Base-by-base conservation (phyloP, 352 stramenopile species). In the Globisporangium takayamanum region DNA sequence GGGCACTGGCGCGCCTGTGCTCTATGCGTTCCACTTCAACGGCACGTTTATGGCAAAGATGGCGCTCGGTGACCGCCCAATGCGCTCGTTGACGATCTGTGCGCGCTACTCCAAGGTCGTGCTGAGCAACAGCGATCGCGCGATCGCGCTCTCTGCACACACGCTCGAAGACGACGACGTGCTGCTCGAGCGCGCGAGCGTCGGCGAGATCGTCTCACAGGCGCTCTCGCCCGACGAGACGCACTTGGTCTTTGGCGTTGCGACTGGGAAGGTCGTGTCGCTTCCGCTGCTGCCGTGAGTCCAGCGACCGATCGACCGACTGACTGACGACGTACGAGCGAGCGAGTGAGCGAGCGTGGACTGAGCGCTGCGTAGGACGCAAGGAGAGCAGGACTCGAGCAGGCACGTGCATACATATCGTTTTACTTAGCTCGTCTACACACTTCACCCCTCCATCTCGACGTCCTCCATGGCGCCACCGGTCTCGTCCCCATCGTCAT, bases 11-110 rank as follows among this genome's bases (percentile, higher is more conserved):
- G 33, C 44, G 28, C 68, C 82, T 0, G 73, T 72, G 63, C 60
- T 93, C 30, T 84, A 87, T 63, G 76, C 73, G 1, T 95, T 88
- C 57, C 82, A 91, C 55, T 64, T 91, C 48, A 89, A 95, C 57
- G 85, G 81, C 14, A 67, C 60, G 15, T 46, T 87, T 28, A 56
- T 95, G 50, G 83, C 81, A 22, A 60, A 69, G 42, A 57, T 74
- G 0, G 55, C 44, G 25, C 57, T 89, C 28, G 67, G 67, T 4
- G 62, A 71, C 1, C 46, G 28, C 0, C 69, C 70, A 10, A 91
- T 91, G 74, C 68, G 57, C 8, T 80, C 64, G 14, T 30, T 89
- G 52, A 76, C 62, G 37, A 73, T 90, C 47, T 89, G 70, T 50
- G 72, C 68, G 48, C 76, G 77, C 7, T 89, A 80, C 53, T 88